Percentiles rank a stretch among this genome's conserved stretches.
Evolutionary conservation across 2,329 filamentous ascomycete species (phyloP).

Genomic region (Talaromyces sp.): DNA sequence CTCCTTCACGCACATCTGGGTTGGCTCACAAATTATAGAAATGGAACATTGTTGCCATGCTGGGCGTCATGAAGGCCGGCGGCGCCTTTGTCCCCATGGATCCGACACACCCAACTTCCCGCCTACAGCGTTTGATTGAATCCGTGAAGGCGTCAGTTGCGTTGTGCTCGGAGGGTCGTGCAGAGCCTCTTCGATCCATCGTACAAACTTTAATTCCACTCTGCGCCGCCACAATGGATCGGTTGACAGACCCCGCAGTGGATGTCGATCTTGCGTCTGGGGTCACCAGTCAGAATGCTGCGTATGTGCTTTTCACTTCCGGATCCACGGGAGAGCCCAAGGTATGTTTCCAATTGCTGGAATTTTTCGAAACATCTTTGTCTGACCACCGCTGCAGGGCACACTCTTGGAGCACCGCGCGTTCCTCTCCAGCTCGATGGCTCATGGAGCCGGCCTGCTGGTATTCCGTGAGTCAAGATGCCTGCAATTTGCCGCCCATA

Average conservation of each 20-base stretch:
- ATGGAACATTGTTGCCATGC: constrained; percentile 47
- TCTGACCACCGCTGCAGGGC: constrained; percentile 43
- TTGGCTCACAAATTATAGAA: constrained; percentile 28
- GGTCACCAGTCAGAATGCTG: constrained; percentile 37
- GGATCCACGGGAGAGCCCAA: constrained; percentile 60
- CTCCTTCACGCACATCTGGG: too few relatives aligned
- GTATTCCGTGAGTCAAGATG: constrained; percentile 58
- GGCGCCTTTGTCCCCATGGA: constrained; percentile 47
- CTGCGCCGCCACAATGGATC: constrained; percentile 28
- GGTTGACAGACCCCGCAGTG: constrained; percentile 20
- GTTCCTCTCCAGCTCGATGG: constrained; percentile 58
- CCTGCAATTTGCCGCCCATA: constrained; percentile 60
- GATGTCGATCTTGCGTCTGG: constrained; percentile 22
- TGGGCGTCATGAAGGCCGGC: constrained; percentile 47
- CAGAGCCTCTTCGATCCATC: constrained; percentile 23
- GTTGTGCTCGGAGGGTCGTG: constrained; percentile 35
- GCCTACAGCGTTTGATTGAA: constrained; percentile 37
- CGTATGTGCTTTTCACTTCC: constrained; percentile 64
- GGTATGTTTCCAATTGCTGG: constrained; percentile 23
- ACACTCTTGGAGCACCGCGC: constrained; percentile 66
- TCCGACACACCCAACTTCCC: constrained; percentile 41
- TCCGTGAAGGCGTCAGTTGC: constrained; percentile 38
- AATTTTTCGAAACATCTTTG: neutral
- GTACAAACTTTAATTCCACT: constrained; percentile 33
- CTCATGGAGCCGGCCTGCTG: constrained; percentile 54